phyloP scores from a whole-genome alignment of 371 early-diverging fungal species.

The Syncephalastrum monosporum region DNA sequence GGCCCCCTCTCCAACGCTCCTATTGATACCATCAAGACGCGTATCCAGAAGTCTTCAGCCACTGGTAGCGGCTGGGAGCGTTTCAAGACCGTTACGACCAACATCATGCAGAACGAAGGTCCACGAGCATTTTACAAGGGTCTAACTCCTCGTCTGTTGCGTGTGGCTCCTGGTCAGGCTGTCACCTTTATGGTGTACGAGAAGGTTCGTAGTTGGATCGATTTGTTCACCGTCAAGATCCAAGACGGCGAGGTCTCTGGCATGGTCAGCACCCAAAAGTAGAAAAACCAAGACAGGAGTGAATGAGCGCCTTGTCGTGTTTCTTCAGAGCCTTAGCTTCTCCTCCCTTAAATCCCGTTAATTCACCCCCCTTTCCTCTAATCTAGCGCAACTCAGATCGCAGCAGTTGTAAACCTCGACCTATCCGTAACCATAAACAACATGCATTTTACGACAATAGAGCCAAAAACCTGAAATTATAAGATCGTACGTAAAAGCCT shows the following conservation, averaged over 20 bases:
- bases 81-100: constrained; percentile 51
- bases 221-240: constrained; percentile 50
- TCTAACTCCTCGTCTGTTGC: constrained; percentile 88
- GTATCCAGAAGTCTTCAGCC: constrained; percentile 86
- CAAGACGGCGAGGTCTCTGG: constrained; percentile 29
- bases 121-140: constrained; percentile 94
- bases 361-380: no score
- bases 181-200: constrained; percentile 91
- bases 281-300: constrained; percentile 1
- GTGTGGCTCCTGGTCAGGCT: constrained; percentile 88
- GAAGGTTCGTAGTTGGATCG: constrained; percentile 76
- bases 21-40: constrained; percentile 98
- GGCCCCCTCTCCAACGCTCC: constrained; percentile 21
- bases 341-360: no score
- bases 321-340: no score
- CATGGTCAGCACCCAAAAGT: constrained; percentile 18
- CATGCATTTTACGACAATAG: no score
- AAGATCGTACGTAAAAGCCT: no score
- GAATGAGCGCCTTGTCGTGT: no score
- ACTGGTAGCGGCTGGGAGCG: constrained; percentile 80
- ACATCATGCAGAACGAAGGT: constrained; percentile 73
- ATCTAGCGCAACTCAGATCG: no score
- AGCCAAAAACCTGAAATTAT: no score
- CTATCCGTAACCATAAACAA: no score
- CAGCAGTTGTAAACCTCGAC: no score